A percentile compares a stretch with the other conserved stretches of the same genome.
These are phyloP conservation scores for Citrus australasica DNA, from an alignment of 345 rosid genomes.

Conservation along the genomic window DNA sequence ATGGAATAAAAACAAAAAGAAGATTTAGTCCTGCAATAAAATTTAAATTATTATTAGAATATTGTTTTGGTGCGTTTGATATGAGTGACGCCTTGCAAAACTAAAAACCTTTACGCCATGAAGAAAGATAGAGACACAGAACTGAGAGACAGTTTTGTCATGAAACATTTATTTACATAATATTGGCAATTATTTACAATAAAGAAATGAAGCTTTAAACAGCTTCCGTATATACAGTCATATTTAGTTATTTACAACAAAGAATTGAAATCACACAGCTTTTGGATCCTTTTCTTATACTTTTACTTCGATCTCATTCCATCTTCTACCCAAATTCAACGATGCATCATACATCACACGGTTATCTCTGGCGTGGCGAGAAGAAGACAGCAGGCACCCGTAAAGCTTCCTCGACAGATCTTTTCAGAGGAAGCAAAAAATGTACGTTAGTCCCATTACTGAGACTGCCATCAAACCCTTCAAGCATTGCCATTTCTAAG, in stretches of 20 bases:
- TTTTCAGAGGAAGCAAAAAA: neutral
- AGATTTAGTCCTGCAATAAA: neutral
- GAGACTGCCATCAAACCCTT: neutral
- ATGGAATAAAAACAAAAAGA: neutral
- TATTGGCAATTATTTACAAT: slow-evolving; percentile 10
- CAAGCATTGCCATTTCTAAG: neutral
- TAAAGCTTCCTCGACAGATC: neutral
- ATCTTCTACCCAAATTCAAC: neutral
- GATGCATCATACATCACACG: no score
- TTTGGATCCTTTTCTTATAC: neutral
- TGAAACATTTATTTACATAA: slow-evolving; percentile 17
- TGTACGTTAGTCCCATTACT: neutral
- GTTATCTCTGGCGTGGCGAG: neutral
- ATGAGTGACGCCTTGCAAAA: no score
- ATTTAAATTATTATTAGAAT: neutral
- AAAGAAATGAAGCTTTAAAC: neutral
- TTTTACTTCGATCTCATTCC: neutral
- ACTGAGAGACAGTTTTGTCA: neutral
- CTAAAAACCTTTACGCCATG: no score
- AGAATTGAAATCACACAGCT: slow-evolving; percentile 21
- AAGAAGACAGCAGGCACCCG: neutral
- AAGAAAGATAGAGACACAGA: neutral
- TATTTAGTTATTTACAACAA: slow-evolving; percentile 36
- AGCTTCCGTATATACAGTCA: slow-evolving; percentile 15
- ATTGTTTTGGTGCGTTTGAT: neutral